Evolutionary conservation across 2,329 filamentous ascomycete species (phyloP).

Genomic region (Tothia fuscella): DNA sequence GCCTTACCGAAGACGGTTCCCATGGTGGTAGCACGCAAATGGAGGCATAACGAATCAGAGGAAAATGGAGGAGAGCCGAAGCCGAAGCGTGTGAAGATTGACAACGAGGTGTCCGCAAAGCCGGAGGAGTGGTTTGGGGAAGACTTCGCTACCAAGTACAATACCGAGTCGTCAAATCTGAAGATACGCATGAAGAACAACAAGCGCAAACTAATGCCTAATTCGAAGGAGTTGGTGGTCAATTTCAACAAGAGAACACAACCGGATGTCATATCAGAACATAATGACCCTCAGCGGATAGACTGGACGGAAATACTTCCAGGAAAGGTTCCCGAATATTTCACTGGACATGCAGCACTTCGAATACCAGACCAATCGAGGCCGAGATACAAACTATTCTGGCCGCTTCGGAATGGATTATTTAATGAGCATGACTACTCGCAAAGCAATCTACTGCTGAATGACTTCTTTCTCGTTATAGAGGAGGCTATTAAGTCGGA

Average conservation of each 20-base stretch:
- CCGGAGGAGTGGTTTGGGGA: constrained; percentile 79
- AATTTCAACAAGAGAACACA: constrained; percentile 84
- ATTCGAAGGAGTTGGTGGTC: constrained; percentile 88
- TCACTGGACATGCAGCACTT: constrained; percentile 70
- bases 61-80: constrained; percentile 68
- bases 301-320: constrained; percentile 82
- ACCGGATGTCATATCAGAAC: constrained; percentile 78
- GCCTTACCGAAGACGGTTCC: constrained; percentile 88
- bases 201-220: constrained; percentile 91
- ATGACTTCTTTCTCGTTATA: constrained; percentile 78
- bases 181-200: constrained; percentile 85
- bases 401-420: constrained; percentile 78
- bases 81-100: constrained; percentile 51
- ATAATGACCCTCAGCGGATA: constrained; percentile 87
- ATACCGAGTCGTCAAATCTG: constrained; percentile 72
- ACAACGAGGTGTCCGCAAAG: constrained; percentile 47
- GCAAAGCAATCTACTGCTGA: constrained; percentile 65
- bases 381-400: constrained; percentile 83
- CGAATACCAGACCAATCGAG: constrained; percentile 81
- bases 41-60: constrained; percentile 69
- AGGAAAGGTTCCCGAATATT: constrained; percentile 56
- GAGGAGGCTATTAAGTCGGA: constrained; percentile 81
- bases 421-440: constrained; percentile 84
- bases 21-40: constrained; percentile 78
- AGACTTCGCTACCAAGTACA: constrained; percentile 61